Conservation (phyloP, 352 stramenopile species). For the Thalassiosira pacifica region DNA sequence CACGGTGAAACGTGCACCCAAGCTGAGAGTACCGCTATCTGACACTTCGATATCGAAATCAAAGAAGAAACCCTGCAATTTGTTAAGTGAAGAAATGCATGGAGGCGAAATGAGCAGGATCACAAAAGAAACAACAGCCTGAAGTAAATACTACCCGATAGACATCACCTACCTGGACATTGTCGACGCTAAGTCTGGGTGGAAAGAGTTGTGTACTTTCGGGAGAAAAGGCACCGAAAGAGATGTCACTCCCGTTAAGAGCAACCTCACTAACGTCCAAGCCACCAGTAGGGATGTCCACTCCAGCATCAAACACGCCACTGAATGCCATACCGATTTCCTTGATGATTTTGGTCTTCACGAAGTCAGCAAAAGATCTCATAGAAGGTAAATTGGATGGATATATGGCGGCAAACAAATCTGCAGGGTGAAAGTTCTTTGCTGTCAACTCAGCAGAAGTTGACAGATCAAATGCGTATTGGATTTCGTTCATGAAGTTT, state of each 20-base stretch:
- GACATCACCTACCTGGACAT: constrained; percentile 5
- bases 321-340: constrained; percentile 29
- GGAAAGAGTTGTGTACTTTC: constrained; percentile 41
- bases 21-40: neutral
- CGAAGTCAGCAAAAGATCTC: constrained; percentile 17
- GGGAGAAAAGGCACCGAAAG: constrained; percentile 14
- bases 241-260: too few relatives aligned
- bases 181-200: constrained; percentile 40
- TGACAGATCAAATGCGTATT: neutral
- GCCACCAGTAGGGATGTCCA: constrained; percentile 29
- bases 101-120: too few relatives aligned
- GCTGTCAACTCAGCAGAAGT: neutral
- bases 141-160: too few relatives aligned
- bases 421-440: constrained; percentile 1
- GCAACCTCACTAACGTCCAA: constrained; percentile 3
- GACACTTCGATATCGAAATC: constrained; percentile 28
- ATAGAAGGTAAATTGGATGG: constrained; percentile 32
- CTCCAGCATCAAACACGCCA: constrained; percentile 41
- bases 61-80: constrained; percentile 33
- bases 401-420: constrained; percentile 25
- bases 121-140: too few relatives aligned
- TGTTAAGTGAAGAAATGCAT: too few relatives aligned
- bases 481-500: constrained; percentile 7
- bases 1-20: constrained; percentile 21
- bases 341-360: constrained; percentile 43